phyloP scores from a whole-genome alignment of 2,329 filamentous ascomycete species.

The Ceratocystis diversiconidia region DNA sequence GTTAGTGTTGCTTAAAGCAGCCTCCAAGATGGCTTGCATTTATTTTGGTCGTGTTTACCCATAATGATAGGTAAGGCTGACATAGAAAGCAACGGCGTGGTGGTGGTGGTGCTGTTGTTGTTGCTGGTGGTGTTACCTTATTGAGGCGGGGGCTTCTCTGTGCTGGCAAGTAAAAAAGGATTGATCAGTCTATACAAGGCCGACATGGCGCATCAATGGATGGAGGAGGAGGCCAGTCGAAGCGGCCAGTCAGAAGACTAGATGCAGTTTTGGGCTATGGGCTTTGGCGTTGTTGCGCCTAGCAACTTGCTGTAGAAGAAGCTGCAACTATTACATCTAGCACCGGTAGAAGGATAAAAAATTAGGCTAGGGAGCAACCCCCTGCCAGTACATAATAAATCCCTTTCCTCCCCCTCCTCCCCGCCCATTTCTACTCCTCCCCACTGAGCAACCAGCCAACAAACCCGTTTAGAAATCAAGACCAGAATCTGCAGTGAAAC shows the following conservation, averaged over 20 bases:
- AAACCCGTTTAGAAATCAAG: not conserved
- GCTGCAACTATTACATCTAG: not conserved
- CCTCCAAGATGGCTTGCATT: too few relatives aligned
- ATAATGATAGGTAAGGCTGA: not conserved
- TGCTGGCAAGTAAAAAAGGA: not conserved
- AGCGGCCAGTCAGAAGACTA: too few relatives aligned
- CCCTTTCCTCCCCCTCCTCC: not conserved
- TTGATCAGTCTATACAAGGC: not conserved
- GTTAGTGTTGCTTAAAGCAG: not conserved
- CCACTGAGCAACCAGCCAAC: not conserved
- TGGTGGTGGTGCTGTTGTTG: too few relatives aligned
- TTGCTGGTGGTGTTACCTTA: not conserved
- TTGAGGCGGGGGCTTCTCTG: constrained; percentile 3
- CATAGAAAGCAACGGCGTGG: too few relatives aligned
- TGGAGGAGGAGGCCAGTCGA: too few relatives aligned
- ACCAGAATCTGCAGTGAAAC: not conserved
- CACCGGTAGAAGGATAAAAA: not conserved
- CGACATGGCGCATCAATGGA: too few relatives aligned
- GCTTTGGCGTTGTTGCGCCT: constrained; percentile 7
- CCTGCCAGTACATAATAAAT: not conserved
- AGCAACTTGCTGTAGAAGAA: not conserved
- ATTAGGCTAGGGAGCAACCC: constrained; percentile 4
- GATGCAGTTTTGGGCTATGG: too few relatives aligned
- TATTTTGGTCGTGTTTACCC: not conserved
- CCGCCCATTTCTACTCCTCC: not conserved